Evolutionary conservation across 495 filamentous ascomycete genomes (phyloP).

Genomic region (Podospora fimiseda): DNA sequence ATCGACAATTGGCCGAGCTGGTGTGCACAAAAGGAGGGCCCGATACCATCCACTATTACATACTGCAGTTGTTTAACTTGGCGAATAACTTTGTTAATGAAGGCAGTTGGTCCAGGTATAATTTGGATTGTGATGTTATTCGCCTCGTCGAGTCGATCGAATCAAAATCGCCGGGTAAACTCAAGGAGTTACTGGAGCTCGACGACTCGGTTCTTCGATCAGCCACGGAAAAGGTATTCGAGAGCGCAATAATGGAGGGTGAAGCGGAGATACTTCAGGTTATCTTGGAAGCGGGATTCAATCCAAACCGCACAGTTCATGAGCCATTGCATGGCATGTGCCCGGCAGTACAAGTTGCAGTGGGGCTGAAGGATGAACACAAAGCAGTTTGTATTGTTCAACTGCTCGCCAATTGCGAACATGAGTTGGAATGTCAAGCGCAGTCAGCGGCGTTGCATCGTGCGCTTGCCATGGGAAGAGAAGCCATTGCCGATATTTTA

Average conservation of each 20-base stretch:
- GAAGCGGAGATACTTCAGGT: background rate
- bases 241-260: background rate
- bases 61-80: background rate
- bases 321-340: background rate
- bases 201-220: background rate
- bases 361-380: background rate
- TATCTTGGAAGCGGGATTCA: background rate
- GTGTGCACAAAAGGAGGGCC: background rate
- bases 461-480: background rate
- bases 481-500: background rate
- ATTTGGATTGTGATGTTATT: background rate
- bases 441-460: background rate
- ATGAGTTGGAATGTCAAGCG: background rate
- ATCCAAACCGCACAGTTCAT: background rate
- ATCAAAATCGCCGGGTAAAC: background rate
- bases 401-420: background rate
- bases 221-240: background rate
- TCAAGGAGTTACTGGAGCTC: background rate
- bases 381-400: background rate
- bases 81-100: background rate
- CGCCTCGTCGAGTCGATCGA: background rate
- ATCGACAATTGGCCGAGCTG: background rate
- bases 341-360: background rate
- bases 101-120: too few relatives aligned
- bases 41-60: background rate